Percentiles rank a stretch among this genome's conserved stretches.
Evolutionary conservation across 805 yeast genomes (phyloP).

Genomic region (Cyberlindnera maritima): DNA sequence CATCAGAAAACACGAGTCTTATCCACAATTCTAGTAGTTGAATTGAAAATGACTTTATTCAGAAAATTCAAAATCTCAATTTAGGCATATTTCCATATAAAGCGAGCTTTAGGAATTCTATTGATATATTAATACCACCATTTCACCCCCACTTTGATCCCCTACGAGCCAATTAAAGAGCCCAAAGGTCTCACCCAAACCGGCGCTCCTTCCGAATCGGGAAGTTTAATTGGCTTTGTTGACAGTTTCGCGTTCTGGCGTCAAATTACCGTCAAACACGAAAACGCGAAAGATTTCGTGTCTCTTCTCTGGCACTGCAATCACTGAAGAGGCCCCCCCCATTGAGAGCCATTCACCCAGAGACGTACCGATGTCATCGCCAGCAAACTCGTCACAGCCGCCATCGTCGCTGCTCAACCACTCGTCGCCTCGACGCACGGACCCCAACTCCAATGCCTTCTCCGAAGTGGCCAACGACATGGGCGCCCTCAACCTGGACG

Average conservation of each 20-base stretch:
- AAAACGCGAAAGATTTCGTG: background rate
- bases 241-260: slow-evolving; percentile 5
- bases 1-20: too few relatives aligned
- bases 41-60: too few relatives aligned
- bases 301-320: too few relatives aligned
- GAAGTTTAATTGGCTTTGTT: slow-evolving; percentile 18
- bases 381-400: slow-evolving; percentile 13
- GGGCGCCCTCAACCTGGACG: slow-evolving; percentile 8
- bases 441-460: slow-evolving; percentile 10
- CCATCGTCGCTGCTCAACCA: slow-evolving; percentile 14
- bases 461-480: slow-evolving; percentile 25
- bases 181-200: background rate
- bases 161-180: background rate
- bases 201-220: slow-evolving; percentile 13
- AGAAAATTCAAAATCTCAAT: too few relatives aligned
- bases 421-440: slow-evolving; percentile 1
- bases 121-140: background rate
- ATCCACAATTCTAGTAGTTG: too few relatives aligned
- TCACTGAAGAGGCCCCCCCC: too few relatives aligned
- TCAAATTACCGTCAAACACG: background rate
- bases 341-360: too few relatives aligned
- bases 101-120: too few relatives aligned
- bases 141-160: too few relatives aligned
- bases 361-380: slow-evolving; percentile 18
- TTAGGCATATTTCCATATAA: too few relatives aligned